A percentile compares a stretch with the other conserved stretches of the same genome.
Conservation (phyloP, 257 asterid genomes). For the Solanum habrochaites region DNA sequence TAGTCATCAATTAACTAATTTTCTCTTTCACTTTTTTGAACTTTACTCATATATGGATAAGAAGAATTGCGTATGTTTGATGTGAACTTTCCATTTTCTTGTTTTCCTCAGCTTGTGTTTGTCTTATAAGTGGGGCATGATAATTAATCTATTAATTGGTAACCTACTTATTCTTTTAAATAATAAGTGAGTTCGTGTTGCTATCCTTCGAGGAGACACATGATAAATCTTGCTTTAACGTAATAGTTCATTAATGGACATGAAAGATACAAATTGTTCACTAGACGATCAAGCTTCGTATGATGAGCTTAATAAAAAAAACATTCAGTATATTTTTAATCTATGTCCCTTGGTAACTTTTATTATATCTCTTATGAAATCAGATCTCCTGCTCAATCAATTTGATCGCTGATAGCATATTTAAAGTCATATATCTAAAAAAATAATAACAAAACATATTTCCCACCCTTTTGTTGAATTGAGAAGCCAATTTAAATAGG, state of each 20-base stretch:
- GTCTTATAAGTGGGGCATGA: not conserved
- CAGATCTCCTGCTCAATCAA: not conserved
- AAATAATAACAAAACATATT: not conserved
- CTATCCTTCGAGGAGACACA: not conserved
- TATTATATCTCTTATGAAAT: fast-evolving
- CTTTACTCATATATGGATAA: not conserved
- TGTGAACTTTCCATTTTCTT: not conserved
- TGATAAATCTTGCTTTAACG: not conserved
- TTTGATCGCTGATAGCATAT: fast-evolving
- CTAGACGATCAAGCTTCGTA: not conserved
- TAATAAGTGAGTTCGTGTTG: not conserved
- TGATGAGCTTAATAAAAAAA: no score
- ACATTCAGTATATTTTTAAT: no score
- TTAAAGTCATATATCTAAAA: not conserved
- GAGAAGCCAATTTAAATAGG: not conserved
- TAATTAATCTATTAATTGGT: not conserved
- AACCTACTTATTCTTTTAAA: not conserved
- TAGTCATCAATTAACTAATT: not conserved
- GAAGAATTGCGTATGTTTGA: not conserved
- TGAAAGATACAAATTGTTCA: not conserved
- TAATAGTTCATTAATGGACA: not conserved
- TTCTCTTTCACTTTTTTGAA: not conserved
- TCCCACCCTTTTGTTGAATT: not conserved
- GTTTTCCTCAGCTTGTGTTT: no score
- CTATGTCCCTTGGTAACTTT: fast-evolving